Percentiles rank a stretch among this genome's conserved stretches.
Evolutionary conservation across 208 protist species (phyloP).

Genomic region (Leishmania braziliensis): DNA sequence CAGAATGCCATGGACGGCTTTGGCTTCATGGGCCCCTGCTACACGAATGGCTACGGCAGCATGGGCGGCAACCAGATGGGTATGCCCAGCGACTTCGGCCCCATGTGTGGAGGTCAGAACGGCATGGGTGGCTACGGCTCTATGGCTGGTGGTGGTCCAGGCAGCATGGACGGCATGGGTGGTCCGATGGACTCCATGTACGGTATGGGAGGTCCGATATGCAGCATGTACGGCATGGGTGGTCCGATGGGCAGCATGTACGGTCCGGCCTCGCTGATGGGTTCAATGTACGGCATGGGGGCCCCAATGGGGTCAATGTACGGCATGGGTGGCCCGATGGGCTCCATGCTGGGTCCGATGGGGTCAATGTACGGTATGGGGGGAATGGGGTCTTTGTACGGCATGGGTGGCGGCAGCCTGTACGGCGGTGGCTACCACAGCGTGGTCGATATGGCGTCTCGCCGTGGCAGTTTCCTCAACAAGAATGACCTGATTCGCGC

Average conservation of each 20-base stretch:
- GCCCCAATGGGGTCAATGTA: slow-evolving; percentile 29
- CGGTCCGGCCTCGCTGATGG: slow-evolving; percentile 33
- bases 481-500: slow-evolving; percentile 67
- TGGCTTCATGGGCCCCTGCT: slow-evolving; percentile 28
- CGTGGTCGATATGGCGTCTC: slow-evolving; percentile 61
- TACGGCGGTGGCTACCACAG: slow-evolving; percentile 51
- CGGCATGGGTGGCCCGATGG: slow-evolving; percentile 36
- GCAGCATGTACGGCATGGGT: slow-evolving; percentile 31
- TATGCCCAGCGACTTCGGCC: slow-evolving; percentile 17
- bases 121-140: slow-evolving; percentile 19
- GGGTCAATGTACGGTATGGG: slow-evolving; percentile 33
- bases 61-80: slow-evolving; percentile 11
- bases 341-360: slow-evolving; percentile 8
- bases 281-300: slow-evolving; percentile 18
- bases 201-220: slow-evolving; percentile 19
- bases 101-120: neutral
- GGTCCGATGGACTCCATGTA: slow-evolving; percentile 13
- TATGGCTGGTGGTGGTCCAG: slow-evolving; percentile 23
- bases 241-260: slow-evolving; percentile 32
- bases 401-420: slow-evolving; percentile 44
- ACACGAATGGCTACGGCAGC: slow-evolving; percentile 9
- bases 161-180: slow-evolving; percentile 17
- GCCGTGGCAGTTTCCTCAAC: slow-evolving; percentile 63
- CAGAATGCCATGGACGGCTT: slow-evolving; percentile 20
- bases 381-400: slow-evolving; percentile 54